Percentiles rank a stretch among this genome's conserved stretches.
phyloP scores from a whole-genome alignment of 495 filamentous ascomycete species.

The Podospora conica region DNA sequence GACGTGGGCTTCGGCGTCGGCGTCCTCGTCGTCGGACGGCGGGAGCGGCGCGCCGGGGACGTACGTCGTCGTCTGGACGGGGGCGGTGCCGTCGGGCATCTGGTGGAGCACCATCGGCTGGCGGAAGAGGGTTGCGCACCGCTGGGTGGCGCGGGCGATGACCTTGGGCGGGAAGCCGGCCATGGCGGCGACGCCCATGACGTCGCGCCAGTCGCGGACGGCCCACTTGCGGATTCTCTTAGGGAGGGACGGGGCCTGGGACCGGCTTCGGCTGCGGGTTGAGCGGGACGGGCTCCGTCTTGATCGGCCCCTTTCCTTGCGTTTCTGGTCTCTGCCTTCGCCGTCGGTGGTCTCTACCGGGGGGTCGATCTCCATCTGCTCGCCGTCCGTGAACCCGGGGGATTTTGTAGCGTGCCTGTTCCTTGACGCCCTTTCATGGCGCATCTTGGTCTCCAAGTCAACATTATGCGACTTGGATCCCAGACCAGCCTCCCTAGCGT shows the following conservation, averaged over 20 bases:
- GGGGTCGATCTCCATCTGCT: not conserved
- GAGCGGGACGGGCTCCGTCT: not conserved
- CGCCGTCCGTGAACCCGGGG: not conserved
- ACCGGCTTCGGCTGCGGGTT: not conserved
- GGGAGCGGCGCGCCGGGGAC: conserved; percentile 26
- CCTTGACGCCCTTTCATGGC: not conserved
- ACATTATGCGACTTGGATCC: conserved; percentile 26
- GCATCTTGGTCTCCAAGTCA: conserved; percentile 18
- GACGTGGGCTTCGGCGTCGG: conserved; percentile 15
- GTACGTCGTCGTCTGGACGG: conserved; percentile 23
- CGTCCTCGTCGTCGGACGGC: conserved; percentile 33
- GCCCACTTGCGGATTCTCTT: conserved; percentile 28
- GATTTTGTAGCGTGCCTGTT: not conserved
- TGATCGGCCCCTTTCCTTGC: not conserved
- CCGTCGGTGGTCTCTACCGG: not conserved
- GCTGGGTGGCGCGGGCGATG: conserved; percentile 56
- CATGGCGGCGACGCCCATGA: conserved; percentile 67
- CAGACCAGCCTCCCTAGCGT: conserved; percentile 45
- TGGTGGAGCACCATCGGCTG: conserved; percentile 57
- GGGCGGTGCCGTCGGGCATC: conserved; percentile 36
- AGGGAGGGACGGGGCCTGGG: not conserved
- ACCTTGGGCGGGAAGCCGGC: conserved; percentile 56
- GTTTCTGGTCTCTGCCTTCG: not conserved
- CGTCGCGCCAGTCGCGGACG: conserved; percentile 73
- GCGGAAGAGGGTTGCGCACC: conserved; percentile 66